Evolutionary conservation across 2,329 filamentous ascomycete species (phyloP), one percentile per base, ranked within the genome.

Genomic region (Neophaeococcomyces mojaviensis): DNA sequence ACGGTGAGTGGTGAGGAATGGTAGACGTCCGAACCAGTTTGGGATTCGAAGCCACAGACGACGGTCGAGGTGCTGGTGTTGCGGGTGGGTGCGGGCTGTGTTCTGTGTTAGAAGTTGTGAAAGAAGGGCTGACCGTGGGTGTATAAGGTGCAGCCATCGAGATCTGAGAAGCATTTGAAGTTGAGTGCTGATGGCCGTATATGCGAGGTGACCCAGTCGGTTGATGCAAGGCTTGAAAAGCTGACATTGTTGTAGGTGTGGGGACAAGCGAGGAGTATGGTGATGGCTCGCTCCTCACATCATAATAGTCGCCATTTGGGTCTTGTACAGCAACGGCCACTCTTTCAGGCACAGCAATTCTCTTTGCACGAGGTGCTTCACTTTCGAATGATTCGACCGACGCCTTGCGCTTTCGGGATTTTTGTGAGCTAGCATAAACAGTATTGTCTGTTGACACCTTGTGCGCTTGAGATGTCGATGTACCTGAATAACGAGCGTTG

Each of bases 21-120:
- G 79, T 83, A 2, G 82, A 84, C 4, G 82, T 84, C 47, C 82
- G 74, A 45, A 86, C 79, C 47, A 86, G 64, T 19, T 76, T 74
- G 32, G 81, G 82, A 48, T 76, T 77, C 26, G 71, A 59, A 8
- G 65, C 54, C 40, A 64, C 59, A 36, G 71, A 60, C 51, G 62
- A 58, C 49, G 61, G 59, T 50, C 63, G 59, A 24, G 66, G 51
- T 37, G 61, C 48, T 35, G 67, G 61, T 43, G 61, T 55, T 53
- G 68, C 58, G 10, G 69, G 63, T 12, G 72, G 63, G 1, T 62
- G 64, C 12, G 69, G 64, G 40, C 64, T 70, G 36, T 70, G 68
- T 40, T 61, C 63, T 39, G 70, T 65, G 41, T 63, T 64, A 19
- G 73, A 64, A 3, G 71, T 63, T 20, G 67, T 61, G 54, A 76